Evolutionary conservation across 2,329 filamentous ascomycete genomes (phyloP).

Genomic region (Ophiostoma quercus): DNA sequence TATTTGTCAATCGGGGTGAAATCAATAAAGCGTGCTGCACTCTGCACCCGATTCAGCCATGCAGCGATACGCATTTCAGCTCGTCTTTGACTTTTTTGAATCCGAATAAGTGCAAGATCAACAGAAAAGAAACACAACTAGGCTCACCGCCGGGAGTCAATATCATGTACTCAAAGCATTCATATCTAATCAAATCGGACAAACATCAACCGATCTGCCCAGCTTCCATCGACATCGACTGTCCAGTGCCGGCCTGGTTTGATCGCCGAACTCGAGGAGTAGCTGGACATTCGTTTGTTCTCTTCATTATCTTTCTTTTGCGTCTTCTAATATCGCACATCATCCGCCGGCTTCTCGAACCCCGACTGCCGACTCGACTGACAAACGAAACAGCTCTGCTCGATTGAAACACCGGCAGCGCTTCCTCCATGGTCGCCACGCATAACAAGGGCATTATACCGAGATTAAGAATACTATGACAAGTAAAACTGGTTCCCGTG

Average conservation of each 20-base stretch:
- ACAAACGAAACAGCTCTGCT: neutral
- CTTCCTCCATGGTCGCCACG: neutral
- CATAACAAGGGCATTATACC: neutral
- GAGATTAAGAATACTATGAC: neutral
- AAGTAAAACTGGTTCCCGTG: neutral
- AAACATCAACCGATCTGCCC: neutral
- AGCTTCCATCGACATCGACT: neutral
- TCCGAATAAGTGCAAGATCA: conserved; percentile 6
- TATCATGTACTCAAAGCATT: neutral
- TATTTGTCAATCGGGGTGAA: too few species aligned
- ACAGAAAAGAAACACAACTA: neutral
- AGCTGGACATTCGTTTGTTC: neutral
- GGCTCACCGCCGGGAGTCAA: neutral
- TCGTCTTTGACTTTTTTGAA: neutral
- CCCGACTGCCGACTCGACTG: neutral
- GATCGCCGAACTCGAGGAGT: neutral
- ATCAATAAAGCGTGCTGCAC: neutral
- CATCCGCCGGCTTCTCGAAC: neutral
- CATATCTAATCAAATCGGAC: neutral
- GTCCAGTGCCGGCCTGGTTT: neutral
- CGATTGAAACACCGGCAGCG: neutral
- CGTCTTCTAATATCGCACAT: neutral
- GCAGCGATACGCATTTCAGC: neutral
- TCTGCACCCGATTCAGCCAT: neutral
- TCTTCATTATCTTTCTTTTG: too few species aligned